A percentile compares a stretch with the other conserved stretches of the same genome.
These are phyloP conservation scores for Saxophila tyrrhenica DNA, from an alignment of 495 filamentous ascomycete species.

Conservation along the genomic window DNA sequence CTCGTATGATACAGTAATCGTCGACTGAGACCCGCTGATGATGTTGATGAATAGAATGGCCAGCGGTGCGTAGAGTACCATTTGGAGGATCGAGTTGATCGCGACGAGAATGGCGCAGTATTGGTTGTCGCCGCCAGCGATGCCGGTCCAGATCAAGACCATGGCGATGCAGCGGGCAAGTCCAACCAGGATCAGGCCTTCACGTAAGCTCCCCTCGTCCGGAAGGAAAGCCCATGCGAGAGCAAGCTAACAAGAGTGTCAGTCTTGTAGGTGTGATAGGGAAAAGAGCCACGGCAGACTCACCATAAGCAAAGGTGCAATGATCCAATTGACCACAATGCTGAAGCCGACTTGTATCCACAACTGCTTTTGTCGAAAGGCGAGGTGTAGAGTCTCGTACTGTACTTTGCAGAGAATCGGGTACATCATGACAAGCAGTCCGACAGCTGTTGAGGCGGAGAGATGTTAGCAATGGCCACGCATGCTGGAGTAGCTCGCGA, in stretches of 20 bases:
- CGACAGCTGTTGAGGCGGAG: too few species aligned
- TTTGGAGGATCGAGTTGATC: constrained; percentile 77
- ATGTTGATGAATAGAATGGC: constrained; percentile 67
- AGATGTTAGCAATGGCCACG: too few species aligned
- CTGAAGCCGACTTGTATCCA: too few species aligned
- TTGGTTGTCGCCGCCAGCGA: constrained; percentile 67
- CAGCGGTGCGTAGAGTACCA: constrained; percentile 73
- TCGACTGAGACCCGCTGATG: constrained; percentile 37
- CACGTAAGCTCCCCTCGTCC: constrained; percentile 53
- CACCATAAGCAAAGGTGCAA: too few species aligned
- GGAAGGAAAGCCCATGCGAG: constrained; percentile 78
- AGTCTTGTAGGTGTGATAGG: not conserved
- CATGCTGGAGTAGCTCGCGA: too few species aligned
- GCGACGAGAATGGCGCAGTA: constrained; percentile 90
- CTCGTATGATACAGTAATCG: constrained; percentile 49
- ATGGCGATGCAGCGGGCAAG: constrained; percentile 75
- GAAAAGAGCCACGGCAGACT: too few species aligned
- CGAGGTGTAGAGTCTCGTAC: too few species aligned
- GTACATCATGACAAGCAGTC: too few species aligned
- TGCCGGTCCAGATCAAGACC: constrained; percentile 70
- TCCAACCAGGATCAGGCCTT: constrained; percentile 68
- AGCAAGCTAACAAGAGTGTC: constrained; percentile 39
- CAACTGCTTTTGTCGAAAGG: too few species aligned
- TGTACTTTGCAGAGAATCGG: too few species aligned
- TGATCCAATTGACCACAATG: too few species aligned